Evolutionary conservation across 768 basidiomycete species (phyloP), one percentile per base, ranked within the genome.

Genomic region (Daedaleopsis sinensis): DNA sequence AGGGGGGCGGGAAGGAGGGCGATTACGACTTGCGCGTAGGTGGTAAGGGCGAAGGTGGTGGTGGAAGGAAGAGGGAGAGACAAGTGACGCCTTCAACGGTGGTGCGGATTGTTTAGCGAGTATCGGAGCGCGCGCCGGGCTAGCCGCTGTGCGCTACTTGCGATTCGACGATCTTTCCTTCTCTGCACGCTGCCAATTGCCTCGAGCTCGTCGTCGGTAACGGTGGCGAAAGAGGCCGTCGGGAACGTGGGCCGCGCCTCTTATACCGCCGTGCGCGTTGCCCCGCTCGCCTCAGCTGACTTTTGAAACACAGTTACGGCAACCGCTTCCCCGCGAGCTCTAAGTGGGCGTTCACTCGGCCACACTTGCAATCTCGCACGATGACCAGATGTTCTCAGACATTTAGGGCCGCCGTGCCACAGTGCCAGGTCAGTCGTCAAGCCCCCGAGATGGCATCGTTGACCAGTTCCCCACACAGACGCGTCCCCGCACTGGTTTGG

Each of bases 41-140:
- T 58, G 47, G 56, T 54, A 57, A 47, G 32, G 62, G 23, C n/a
- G n/a, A 18, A 38, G 53, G 46, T 32, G 53, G 52, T 57, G 59
- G 64, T 60, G 52, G 59, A 48, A 43, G 52, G n/a, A 38, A 9
- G 49, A 37, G 10, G 51, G 51, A 57, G 21, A 51, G 46, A 52
- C 55, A 62, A 52, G 57, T 59, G 49, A 59, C 51, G 60, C 52
- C 23, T 52, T 39, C 39, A 49, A 61, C 54, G 64, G 61, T 55
- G 61, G 61, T 58, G 52, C 24, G 27, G 27, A 23, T 42, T 15
- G 38, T 42, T 42, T 21, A 46, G 51, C 52, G 62, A 55, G 63
- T 19, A 55, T 62, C 61, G 58, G 58, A 60, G 61, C 65, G 61
- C 57, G 53, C 44, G 58, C 61, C 55, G 61, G 50, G 24, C 18